These are phyloP conservation scores for Penicillium subrubescens DNA, from an alignment of 495 filamentous ascomycete genomes.

Conservation along the genomic window DNA sequence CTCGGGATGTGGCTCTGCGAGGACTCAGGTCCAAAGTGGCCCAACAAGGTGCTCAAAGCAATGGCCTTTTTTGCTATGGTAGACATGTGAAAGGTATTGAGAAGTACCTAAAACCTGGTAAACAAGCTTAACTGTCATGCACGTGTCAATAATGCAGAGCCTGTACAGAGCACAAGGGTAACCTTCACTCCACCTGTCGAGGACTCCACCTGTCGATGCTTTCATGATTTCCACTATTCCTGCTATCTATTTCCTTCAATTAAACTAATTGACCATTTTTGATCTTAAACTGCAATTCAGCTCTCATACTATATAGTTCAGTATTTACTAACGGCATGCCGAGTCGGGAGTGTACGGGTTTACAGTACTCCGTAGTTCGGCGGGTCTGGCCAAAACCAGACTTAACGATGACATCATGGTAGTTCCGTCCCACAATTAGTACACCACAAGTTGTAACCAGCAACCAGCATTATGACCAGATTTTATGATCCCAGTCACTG, in stretches of 20 bases:
- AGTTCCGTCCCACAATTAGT: not conserved
- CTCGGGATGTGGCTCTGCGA: too few species aligned
- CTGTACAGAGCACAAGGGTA: not conserved
- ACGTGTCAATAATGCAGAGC: not conserved
- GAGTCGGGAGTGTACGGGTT: not conserved
- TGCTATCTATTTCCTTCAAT: too few species aligned
- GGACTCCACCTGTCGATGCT: too few species aligned
- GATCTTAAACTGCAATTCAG: too few species aligned
- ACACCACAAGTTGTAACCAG: not conserved
- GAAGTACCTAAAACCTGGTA: not conserved
- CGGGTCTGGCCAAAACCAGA: not conserved
- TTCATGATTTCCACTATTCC: not conserved
- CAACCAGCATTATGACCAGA: not conserved
- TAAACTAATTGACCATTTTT: too few species aligned
- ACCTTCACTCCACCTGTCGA: not conserved
- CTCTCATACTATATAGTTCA: not conserved
- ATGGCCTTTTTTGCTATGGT: too few species aligned
- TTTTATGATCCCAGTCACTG: not conserved
- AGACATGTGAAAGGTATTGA: not conserved
- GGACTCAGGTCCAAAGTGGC: too few species aligned
- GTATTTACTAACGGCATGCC: not conserved
- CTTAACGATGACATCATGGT: constrained; percentile 5
- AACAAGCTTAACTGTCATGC: not conserved
- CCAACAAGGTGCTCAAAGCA: too few species aligned
- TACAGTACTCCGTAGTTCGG: not conserved